Percentiles rank a stretch among this genome's conserved stretches.
These are phyloP conservation scores for Rhynchospora pubera DNA, from an alignment of 176 grass and related monocot genomes.

Conservation along the genomic window DNA sequence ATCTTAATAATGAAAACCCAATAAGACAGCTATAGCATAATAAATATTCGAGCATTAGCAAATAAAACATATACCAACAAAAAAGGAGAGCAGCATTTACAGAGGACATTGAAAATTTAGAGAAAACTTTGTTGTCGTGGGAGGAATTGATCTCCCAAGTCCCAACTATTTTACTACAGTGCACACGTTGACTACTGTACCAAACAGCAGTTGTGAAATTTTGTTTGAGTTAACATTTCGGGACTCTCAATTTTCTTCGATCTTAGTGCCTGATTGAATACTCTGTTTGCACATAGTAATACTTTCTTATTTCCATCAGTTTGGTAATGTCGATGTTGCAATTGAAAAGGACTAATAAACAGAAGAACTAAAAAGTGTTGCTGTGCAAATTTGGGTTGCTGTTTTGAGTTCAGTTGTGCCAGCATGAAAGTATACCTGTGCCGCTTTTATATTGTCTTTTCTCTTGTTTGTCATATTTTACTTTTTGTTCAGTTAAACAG, in stretches of 20 bases:
- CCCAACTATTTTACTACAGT: background rate
- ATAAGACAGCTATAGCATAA: too few species aligned
- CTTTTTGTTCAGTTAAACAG: background rate
- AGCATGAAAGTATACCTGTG: background rate
- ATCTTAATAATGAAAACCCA: background rate
- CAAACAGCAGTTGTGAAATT: background rate
- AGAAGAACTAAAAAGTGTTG: background rate
- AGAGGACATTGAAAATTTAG: background rate
- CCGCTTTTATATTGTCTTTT: background rate
- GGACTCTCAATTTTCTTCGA: background rate
- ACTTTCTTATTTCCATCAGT: background rate
- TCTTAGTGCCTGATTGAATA: background rate
- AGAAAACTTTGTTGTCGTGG: background rate
- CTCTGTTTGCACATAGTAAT: background rate
- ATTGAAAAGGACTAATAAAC: too few species aligned
- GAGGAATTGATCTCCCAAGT: background rate
- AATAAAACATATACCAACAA: background rate
- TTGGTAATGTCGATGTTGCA: background rate
- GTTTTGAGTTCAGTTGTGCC: background rate
- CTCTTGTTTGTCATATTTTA: background rate
- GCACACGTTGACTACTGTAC: background rate
- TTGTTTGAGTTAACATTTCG: background rate
- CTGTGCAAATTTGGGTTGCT: background rate
- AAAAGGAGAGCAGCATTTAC: background rate
- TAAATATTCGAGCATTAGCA: background rate